These are phyloP conservation scores for Carallia pectinifolia DNA, from an alignment of 345 rosid species.

Conservation along the genomic window DNA sequence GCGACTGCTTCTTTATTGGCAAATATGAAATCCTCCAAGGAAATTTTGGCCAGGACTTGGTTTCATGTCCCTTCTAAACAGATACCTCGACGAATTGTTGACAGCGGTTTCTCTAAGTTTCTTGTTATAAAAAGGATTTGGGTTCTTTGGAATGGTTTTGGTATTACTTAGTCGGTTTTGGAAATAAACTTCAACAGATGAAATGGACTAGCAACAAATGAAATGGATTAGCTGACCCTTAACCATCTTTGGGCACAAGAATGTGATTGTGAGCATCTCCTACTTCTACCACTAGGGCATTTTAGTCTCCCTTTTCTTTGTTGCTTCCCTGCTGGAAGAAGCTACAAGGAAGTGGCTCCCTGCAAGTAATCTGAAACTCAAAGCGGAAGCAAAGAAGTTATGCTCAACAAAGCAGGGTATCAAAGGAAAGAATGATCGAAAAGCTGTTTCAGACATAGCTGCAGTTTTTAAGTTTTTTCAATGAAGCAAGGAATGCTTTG, in stretches of 20 bases:
- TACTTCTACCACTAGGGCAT: constrained; percentile 43
- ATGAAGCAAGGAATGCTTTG: constrained; percentile 64
- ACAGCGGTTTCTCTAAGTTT: constrained; percentile 35
- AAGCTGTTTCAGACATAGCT: constrained; percentile 11
- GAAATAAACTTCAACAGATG: constrained; percentile 54
- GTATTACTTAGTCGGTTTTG: constrained; percentile 48
- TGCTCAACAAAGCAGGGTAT: constrained; percentile 25
- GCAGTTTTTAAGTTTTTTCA: neutral
- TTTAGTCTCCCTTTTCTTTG: constrained; percentile 37
- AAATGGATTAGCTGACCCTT: constrained; percentile 52
- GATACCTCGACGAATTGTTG: constrained; percentile 40
- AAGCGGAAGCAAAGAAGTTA: constrained; percentile 55
- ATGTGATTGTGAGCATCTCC: constrained; percentile 53
- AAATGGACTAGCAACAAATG: constrained; percentile 51
- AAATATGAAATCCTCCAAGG: constrained; percentile 49
- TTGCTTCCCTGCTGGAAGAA: constrained; percentile 28
- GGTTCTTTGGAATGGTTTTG: constrained; percentile 43
- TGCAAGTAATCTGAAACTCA: constrained; percentile 46
- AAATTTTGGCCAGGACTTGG: constrained; percentile 43
- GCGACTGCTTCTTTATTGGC: constrained; percentile 35
- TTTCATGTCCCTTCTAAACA: constrained; percentile 44
- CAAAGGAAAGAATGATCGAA: constrained; percentile 22
- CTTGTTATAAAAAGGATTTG: constrained; percentile 51
- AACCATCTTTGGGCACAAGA: constrained; percentile 53
- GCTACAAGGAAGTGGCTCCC: constrained; percentile 26